Evolutionary conservation across 225 moss, liverwort and hornwort genomes (phyloP).

Genomic region (Marchantia polymorpha): DNA sequence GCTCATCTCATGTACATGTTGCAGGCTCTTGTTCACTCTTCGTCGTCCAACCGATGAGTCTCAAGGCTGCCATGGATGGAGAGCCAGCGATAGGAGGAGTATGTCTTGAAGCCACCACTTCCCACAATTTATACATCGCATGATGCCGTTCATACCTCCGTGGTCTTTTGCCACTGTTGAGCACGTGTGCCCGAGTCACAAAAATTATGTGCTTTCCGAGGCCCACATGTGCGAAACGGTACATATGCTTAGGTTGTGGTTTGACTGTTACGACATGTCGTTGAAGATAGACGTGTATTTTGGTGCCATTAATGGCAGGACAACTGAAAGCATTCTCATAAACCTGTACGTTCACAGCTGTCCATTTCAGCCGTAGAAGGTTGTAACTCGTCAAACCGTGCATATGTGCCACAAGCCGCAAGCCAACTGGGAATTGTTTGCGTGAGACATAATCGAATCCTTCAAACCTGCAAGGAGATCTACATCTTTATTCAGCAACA

Average conservation of each 20-base stretch:
- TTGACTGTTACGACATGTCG: background rate
- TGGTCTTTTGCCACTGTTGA: background rate
- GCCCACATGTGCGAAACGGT: background rate
- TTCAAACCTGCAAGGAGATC: background rate
- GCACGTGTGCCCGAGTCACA: too few relatives aligned
- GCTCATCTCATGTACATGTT: background rate
- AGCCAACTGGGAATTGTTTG: background rate
- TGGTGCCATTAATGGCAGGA: background rate
- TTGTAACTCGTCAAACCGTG: background rate
- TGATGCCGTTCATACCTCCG: background rate
- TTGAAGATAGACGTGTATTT: background rate
- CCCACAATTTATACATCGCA: background rate
- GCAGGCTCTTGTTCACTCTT: background rate
- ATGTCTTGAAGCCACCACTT: background rate
- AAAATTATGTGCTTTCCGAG: too few relatives aligned
- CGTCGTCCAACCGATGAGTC: background rate
- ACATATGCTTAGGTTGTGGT: background rate
- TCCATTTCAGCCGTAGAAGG: background rate
- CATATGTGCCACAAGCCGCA: background rate
- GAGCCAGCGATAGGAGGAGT: background rate
- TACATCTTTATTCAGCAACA: background rate
- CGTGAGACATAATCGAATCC: background rate
- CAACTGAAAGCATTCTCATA: background rate
- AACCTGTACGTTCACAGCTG: background rate
- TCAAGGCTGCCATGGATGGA: background rate